A percentile compares a stretch with the other conserved stretches of the same genome.
Conservation (phyloP, 2,329 filamentous ascomycete species). For the Cadophora gregata region DNA sequence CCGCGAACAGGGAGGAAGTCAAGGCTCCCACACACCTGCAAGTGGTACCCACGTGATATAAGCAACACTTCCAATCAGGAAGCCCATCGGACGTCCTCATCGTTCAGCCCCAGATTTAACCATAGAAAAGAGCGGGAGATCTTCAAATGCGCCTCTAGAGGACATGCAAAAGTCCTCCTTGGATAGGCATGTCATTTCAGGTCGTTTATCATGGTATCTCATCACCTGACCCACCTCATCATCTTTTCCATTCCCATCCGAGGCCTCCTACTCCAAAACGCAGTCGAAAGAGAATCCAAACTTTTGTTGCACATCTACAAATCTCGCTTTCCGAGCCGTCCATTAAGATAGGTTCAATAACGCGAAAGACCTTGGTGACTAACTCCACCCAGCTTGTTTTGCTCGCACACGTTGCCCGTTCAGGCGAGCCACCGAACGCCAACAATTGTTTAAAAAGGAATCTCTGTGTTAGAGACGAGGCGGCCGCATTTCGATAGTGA, state of each 20-base stretch:
- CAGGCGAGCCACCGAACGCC: constrained; percentile 4
- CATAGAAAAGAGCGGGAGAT: background rate
- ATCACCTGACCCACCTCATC: constrained; percentile 2
- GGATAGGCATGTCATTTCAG: background rate
- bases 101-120: constrained; percentile 7
- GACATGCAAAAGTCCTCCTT: background rate
- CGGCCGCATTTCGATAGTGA: background rate
- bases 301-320: constrained; percentile 19
- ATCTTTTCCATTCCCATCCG: background rate
- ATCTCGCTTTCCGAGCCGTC: constrained; percentile 19
- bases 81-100: background rate
- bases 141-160: background rate
- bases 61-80: constrained; percentile 6
- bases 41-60: constrained; percentile 5
- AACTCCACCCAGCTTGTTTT: background rate
- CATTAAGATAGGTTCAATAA: constrained; percentile 13
- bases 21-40: background rate
- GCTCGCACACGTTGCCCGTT: constrained; percentile 7
- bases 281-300: background rate
- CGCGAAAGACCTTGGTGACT: background rate
- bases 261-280: background rate
- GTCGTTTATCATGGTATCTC: background rate
- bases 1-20: background rate
- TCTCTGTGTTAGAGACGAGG: background rate
- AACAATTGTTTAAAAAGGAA: constrained; percentile 1